Conservation (phyloP, 2,329 filamentous ascomycete species). For the Penicillium sp. region DNA sequence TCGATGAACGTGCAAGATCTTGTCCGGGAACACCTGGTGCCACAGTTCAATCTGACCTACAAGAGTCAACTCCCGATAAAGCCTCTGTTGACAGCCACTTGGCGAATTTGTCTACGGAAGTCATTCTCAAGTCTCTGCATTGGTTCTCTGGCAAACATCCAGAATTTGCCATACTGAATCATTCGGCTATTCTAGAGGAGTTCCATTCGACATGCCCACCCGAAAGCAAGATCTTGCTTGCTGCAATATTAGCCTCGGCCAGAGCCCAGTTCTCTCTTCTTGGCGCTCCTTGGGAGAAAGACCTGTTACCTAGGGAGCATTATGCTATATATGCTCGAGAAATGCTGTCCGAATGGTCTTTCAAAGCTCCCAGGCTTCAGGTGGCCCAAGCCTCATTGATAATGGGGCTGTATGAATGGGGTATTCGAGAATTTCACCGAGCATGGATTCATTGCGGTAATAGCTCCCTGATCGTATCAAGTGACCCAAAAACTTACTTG, state of each 20-base stretch:
- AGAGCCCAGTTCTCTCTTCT: constrained; percentile 8
- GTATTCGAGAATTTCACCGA: constrained; percentile 44
- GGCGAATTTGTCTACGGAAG: background rate
- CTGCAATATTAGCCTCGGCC: constrained; percentile 6
- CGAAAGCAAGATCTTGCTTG: constrained; percentile 15
- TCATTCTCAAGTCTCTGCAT: constrained; percentile 16
- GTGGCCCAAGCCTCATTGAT: constrained; percentile 45
- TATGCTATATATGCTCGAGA: constrained; percentile 17
- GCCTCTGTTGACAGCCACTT: constrained; percentile 8
- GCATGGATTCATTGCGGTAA: constrained; percentile 45
- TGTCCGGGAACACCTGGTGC: background rate
- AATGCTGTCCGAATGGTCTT: constrained; percentile 13
- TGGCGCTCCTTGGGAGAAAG: constrained; percentile 1
- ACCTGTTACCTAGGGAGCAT: constrained; percentile 8
- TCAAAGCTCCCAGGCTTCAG: constrained; percentile 33
- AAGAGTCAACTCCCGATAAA: background rate
- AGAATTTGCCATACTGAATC: constrained; percentile 21
- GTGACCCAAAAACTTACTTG: background rate
- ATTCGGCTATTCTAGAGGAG: constrained; percentile 15
- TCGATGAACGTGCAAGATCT: background rate
- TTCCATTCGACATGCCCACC: constrained; percentile 5
- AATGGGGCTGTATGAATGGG: constrained; percentile 47
- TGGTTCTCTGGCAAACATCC: constrained; percentile 23
- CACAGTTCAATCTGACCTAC: background rate
- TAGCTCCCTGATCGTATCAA: background rate